A percentile compares a stretch with the other conserved stretches of the same genome.
phyloP scores from a whole-genome alignment of 2,329 filamentous ascomycete genomes.

The Penicillium sclerotigenum region DNA sequence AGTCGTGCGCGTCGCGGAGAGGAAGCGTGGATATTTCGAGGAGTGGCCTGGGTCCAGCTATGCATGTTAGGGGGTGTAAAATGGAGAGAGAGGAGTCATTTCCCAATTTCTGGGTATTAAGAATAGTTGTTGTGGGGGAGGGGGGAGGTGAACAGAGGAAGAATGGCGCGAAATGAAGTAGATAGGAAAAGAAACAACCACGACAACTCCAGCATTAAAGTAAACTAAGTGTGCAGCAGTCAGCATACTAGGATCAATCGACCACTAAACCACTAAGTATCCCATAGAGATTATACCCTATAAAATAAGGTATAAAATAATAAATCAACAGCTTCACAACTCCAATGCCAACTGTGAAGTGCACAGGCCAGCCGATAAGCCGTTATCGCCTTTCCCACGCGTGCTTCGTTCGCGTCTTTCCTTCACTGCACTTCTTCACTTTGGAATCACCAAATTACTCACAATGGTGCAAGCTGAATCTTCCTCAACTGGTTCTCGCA shows the following conservation, averaged over 20 bases:
- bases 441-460: neutral
- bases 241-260: neutral
- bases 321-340: neutral
- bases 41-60: too few relatives aligned
- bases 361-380: slow-evolving; percentile 20
- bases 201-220: neutral
- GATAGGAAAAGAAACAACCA: neutral
- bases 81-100: neutral
- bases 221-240: neutral
- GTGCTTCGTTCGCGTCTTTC: slow-evolving; percentile 31
- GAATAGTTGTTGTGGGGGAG: slow-evolving; percentile 5
- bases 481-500: slow-evolving; percentile 43
- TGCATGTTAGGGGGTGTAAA: neutral
- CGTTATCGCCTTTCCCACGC: slow-evolving; percentile 26
- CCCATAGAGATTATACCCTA: neutral
- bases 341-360: neutral
- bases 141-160: neutral
- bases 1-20: neutral
- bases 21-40: neutral
- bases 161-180: slow-evolving; percentile 4
- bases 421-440: slow-evolving; percentile 4
- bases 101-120: neutral
- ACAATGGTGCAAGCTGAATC: slow-evolving; percentile 49
- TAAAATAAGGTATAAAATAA: too few relatives aligned
- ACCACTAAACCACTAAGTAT: neutral